phyloP scores from a whole-genome alignment of 345 rosid genomes.

The Isatis tinctoria region DNA sequence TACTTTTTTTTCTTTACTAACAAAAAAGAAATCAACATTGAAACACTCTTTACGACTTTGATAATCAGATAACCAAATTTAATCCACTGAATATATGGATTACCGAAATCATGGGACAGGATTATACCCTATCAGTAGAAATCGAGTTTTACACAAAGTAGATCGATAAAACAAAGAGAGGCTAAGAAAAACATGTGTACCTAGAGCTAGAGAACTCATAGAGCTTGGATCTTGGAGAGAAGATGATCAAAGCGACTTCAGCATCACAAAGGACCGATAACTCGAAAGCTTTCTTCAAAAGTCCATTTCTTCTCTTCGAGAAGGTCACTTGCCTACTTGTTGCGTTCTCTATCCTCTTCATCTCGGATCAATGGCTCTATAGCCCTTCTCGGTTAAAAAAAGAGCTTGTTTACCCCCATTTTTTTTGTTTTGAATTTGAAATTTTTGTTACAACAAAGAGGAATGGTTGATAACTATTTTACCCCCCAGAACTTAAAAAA shows the following conservation, averaged over 20 bases:
- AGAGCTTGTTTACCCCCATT: no score
- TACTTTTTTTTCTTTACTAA: neutral
- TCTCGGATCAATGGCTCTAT: no score
- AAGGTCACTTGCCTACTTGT: slow-evolving; percentile 90
- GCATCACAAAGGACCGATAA: slow-evolving; percentile 83
- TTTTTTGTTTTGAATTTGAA: no score
- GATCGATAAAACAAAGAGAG: neutral
- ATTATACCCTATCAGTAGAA: neutral
- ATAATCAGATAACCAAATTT: neutral
- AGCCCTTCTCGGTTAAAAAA: no score
- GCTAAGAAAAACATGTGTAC: slow-evolving; percentile 20
- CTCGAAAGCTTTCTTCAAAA: slow-evolving; percentile 77
- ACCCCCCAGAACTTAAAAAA: no score
- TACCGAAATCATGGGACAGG: neutral
- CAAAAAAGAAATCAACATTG: neutral
- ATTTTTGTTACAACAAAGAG: no score
- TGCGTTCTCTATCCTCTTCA: slow-evolving; percentile 85
- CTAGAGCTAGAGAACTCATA: slow-evolving; percentile 69
- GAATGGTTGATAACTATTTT: no score
- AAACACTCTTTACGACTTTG: neutral
- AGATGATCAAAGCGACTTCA: slow-evolving; percentile 73
- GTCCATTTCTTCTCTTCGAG: slow-evolving; percentile 77
- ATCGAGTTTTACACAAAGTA: neutral
- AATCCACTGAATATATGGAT: neutral
- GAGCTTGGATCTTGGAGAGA: slow-evolving; percentile 74